Percentiles rank a stretch among this genome's conserved stretches.
Conservation (phyloP, 2,329 filamentous ascomycete genomes). For the Conoideocrella luteorostrata region DNA sequence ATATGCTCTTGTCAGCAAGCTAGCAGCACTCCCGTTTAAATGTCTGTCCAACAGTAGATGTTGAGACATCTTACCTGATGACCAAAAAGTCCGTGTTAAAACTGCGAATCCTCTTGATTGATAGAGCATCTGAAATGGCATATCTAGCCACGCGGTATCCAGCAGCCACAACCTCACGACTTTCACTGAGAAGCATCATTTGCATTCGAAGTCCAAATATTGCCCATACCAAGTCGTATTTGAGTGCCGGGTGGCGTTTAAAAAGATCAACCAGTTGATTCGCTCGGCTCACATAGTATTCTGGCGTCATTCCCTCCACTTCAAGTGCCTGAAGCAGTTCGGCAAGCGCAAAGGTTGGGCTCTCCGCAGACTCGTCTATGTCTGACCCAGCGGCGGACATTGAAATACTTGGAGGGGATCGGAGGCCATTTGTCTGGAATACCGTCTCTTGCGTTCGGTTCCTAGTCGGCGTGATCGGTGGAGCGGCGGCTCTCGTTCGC, state of each 20-base stretch:
- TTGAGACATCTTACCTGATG: slow-evolving; percentile 40
- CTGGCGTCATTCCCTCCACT: slow-evolving; percentile 76
- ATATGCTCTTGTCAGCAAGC: slow-evolving; percentile 11
- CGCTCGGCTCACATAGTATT: slow-evolving; percentile 90
- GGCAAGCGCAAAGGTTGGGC: slow-evolving; percentile 82
- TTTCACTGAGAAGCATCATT: slow-evolving; percentile 91
- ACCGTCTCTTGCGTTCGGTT: slow-evolving; percentile 41
- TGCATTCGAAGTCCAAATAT: slow-evolving; percentile 92
- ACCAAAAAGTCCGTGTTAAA: slow-evolving; percentile 91
- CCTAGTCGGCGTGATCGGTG: slow-evolving; percentile 47
- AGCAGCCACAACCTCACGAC: slow-evolving; percentile 88
- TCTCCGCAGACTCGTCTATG: slow-evolving; percentile 66
- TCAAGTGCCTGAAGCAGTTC: slow-evolving; percentile 90
- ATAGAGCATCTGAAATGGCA: slow-evolving; percentile 85
- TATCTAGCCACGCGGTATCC: slow-evolving; percentile 92
- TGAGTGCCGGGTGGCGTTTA: slow-evolving; percentile 83
- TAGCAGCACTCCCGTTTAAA: background rate
- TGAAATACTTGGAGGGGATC: slow-evolving; percentile 52
- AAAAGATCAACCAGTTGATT: slow-evolving; percentile 96
- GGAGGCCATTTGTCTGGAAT: slow-evolving; percentile 39
- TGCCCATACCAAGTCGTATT: slow-evolving; percentile 95
- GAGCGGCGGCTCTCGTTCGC: slow-evolving; percentile 37
- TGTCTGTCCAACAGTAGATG: background rate
- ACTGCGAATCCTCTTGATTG: slow-evolving; percentile 77
- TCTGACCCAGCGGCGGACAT: slow-evolving; percentile 54